Base-by-base conservation (phyloP, 1,139 yeast species). In the Tardiomyces blankii region DNA sequence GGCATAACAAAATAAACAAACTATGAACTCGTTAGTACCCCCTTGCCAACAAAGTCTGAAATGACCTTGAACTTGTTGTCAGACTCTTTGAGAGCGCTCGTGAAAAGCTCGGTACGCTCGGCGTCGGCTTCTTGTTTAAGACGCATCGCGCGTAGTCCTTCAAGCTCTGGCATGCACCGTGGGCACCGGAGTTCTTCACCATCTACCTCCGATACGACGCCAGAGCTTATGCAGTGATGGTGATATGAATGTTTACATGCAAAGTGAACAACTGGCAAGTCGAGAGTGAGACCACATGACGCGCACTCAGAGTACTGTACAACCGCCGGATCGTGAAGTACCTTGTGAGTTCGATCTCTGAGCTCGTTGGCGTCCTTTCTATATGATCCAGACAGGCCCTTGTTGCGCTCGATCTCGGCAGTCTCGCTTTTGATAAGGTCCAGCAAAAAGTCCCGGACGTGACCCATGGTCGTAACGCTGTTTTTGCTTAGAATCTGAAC, bases 241-340 rank as follows among this genome's bases (percentile, higher is more conserved):
- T 91, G 98, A 59, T 78, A 88, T 2, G 94, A 80, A 58, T 91
- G 98, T 45, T 75, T 75, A 66, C 98, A 91, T 50, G 80, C 78
- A 68, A 89, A 93, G 57, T 86, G 95, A 1, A 85, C 75, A 8
- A 82, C 75, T 0, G 97, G 97, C 46, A 82, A 72, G 49, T 87
- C 95, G 30, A 91, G 66, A 23, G 77, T 72, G 44, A 75, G 69
- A 14, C 77, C 70, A 60, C 98, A 93, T 7, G 80, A 73, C 18
- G 80, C 70, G 61, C 98, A 93, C 43, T 72, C 73, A 21, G 81
- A 73, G 51, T 81, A 78, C 56, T 84, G 89, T 2, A 88, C 70
- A 7, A 80, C 72, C 38, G 77, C 73, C 1, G 89, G 80, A 41
- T 77, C 77, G 1, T 70, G 59, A 3, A 69, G 56, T 40, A 84